Evolutionary conservation across 345 rosid genomes (phyloP).

Genomic region (Tarenaya hassleriana): DNA sequence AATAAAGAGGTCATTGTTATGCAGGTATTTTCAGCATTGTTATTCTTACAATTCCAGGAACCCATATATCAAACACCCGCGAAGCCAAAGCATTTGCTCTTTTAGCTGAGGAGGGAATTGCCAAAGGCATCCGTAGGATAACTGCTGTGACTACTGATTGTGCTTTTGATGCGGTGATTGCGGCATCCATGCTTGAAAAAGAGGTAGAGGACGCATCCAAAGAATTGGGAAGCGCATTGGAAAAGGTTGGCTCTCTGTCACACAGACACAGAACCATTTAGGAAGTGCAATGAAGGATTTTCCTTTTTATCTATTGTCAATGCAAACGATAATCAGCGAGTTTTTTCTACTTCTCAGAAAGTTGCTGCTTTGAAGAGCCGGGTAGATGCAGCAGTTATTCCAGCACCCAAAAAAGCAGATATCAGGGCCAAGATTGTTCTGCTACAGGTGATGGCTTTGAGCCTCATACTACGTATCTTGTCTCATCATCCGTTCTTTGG

Average conservation of each 20-base stretch:
- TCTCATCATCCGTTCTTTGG: background rate
- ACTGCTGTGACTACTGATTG: constrained; percentile 81
- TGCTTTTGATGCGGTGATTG: constrained; percentile 67
- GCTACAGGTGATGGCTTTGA: constrained; percentile 57
- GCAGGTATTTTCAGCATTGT: constrained; percentile 23
- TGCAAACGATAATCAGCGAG: constrained; percentile 8
- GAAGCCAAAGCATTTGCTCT: constrained; percentile 97
- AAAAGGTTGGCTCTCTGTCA: constrained; percentile 57
- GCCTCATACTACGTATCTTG: background rate
- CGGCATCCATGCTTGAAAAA: constrained; percentile 54
- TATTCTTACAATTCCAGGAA: constrained; percentile 42
- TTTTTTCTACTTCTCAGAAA: constrained; percentile 39
- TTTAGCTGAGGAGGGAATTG: constrained; percentile 91
- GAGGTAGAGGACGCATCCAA: constrained; percentile 64
- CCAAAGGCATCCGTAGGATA: constrained; percentile 81
- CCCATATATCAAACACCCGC: constrained; percentile 79
- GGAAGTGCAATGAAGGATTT: too few species aligned
- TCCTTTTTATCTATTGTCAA: background rate
- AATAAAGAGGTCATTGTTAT: constrained; percentile 10
- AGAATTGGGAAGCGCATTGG: constrained; percentile 60
- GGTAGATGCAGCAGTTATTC: constrained; percentile 69
- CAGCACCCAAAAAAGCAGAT: constrained; percentile 83
- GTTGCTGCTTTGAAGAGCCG: constrained; percentile 70
- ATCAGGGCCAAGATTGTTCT: constrained; percentile 59
- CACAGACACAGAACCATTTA: too few species aligned